Evolutionary conservation across 257 asterid genomes (phyloP).

Genomic region (Nicotiana noctiflora): DNA sequence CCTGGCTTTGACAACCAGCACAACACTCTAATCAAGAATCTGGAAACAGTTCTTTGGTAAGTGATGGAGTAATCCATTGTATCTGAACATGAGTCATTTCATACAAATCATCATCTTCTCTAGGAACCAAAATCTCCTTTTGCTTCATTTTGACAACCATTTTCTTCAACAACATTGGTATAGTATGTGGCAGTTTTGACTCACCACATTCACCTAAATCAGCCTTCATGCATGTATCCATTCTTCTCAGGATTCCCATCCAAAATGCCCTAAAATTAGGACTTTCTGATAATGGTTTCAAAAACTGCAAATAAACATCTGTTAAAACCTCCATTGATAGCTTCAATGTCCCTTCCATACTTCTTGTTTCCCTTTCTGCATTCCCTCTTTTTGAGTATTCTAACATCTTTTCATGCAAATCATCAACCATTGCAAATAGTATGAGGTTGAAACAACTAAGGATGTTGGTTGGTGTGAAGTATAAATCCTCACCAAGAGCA

Average conservation of each 20-base stretch:
- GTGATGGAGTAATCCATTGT: constrained; percentile 86
- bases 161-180: constrained; percentile 56
- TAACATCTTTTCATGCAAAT: constrained; percentile 78
- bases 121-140: constrained; percentile 37
- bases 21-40: constrained; percentile 16
- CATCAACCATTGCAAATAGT: constrained; percentile 82
- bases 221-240: constrained; percentile 88
- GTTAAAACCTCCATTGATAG: constrained; percentile 70
- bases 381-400: constrained; percentile 81
- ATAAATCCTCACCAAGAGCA: constrained; percentile 57
- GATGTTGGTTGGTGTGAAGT: constrained; percentile 63
- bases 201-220: constrained; percentile 69
- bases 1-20: not conserved
- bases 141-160: constrained; percentile 72
- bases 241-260: constrained; percentile 71
- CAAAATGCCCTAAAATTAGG: constrained; percentile 68
- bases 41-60: constrained; percentile 74
- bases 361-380: constrained; percentile 74
- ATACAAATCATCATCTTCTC: constrained; percentile 75
- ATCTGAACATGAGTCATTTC: constrained; percentile 74
- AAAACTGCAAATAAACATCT: constrained; percentile 49
- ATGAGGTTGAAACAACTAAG: constrained; percentile 58
- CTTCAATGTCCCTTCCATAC: constrained; percentile 86
- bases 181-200: constrained; percentile 45
- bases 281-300: constrained; percentile 69